phyloP scores from a whole-genome alignment of 495 filamentous ascomycete genomes.

The Articulospora tetracladia region DNA sequence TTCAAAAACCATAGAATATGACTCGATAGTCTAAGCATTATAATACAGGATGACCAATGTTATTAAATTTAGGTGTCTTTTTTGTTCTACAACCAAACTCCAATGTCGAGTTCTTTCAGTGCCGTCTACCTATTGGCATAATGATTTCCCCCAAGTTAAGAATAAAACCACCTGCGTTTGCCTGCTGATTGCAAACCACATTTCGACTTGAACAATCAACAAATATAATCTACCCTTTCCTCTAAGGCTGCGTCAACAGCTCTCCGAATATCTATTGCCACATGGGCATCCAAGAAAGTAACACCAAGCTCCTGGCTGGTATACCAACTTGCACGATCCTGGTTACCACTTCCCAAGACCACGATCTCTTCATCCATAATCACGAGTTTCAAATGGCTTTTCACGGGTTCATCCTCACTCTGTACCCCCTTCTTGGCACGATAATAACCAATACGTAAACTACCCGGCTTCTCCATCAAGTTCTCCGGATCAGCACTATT shows the following conservation, averaged over 20 bases:
- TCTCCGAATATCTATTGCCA: constrained; percentile 39
- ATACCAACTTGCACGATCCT: constrained; percentile 73
- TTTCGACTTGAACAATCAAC: no score
- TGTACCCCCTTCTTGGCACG: not conserved
- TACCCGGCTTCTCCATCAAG: constrained; percentile 24
- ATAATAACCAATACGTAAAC: constrained; percentile 48
- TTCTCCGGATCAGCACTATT: not conserved
- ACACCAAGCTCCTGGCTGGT: constrained; percentile 76
- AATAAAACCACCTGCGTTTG: no score
- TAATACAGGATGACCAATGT: no score
- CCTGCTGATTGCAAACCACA: no score
- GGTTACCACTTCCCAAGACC: constrained; percentile 70
- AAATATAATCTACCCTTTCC: constrained; percentile 13
- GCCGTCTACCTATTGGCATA: no score
- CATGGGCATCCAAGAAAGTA: constrained; percentile 46
- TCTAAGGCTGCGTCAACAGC: constrained; percentile 39
- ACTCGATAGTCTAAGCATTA: no score
- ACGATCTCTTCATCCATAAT: constrained; percentile 56
- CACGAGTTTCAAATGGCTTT: constrained; percentile 68
- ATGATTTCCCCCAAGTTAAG: no score
- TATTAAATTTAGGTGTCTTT: no score
- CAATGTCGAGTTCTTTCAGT: no score
- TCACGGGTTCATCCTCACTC: constrained; percentile 46
- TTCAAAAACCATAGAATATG: no score
- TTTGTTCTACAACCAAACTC: no score